Percentiles rank a stretch among this genome's conserved stretches.
These are phyloP conservation scores for Pterocarpus santalinus DNA, from an alignment of 306 rosid genomes.

Conservation along the genomic window DNA sequence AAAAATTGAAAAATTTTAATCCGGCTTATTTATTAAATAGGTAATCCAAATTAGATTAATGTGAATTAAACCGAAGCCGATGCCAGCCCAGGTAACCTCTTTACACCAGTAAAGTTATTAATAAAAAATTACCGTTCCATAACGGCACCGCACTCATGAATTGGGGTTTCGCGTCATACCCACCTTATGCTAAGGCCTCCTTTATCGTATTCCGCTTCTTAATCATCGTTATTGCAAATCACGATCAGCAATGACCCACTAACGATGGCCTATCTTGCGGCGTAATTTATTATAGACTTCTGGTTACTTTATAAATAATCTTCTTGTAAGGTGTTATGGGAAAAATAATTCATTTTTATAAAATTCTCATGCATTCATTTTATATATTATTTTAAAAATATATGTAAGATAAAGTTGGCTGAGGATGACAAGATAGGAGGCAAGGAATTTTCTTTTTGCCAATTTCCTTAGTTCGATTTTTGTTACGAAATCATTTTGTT, in stretches of 20 bases:
- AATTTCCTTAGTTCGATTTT: background rate
- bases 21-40: too few species aligned
- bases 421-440: background rate
- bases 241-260: conserved; percentile 24
- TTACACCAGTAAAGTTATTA: too few species aligned
- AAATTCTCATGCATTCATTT: background rate
- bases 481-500: too few species aligned
- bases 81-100: too few species aligned
- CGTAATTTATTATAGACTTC: conserved; percentile 33
- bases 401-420: background rate
- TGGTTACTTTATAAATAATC: too few species aligned
- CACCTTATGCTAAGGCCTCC: conserved; percentile 21
- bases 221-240: conserved; percentile 12
- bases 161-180: conserved; percentile 24
- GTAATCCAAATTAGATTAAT: too few species aligned
- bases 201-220: conserved; percentile 13
- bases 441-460: background rate
- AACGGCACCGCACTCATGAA: background rate
- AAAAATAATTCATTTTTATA: too few species aligned
- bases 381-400: background rate
- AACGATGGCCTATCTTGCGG: conserved; percentile 44
- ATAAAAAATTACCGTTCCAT: too few species aligned
- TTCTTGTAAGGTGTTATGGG: too few species aligned
- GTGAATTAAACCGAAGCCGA: too few species aligned
- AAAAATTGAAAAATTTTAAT: too few species aligned